phyloP scores from a whole-genome alignment of 371 early-diverging fungal species.

The Mucor irregularis region DNA sequence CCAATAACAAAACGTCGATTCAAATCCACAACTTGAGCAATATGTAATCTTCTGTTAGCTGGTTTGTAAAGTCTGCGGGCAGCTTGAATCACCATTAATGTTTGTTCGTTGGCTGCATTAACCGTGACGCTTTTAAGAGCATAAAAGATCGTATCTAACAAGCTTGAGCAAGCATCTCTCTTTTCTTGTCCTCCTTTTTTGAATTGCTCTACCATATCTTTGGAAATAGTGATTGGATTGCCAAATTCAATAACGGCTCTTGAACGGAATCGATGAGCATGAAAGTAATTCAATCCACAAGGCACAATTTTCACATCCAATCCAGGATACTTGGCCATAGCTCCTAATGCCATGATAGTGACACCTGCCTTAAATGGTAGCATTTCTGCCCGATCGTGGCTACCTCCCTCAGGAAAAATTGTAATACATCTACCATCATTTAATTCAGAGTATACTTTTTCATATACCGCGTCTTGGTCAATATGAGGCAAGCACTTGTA shows the following conservation, averaged over 20 bases:
- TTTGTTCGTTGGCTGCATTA: constrained; percentile 91
- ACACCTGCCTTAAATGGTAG: constrained; percentile 71
- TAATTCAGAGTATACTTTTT: constrained; percentile 78
- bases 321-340: constrained; percentile 87
- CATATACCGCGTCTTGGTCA: constrained; percentile 86
- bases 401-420: constrained; percentile 98
- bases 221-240: constrained; percentile 78
- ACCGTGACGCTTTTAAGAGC: constrained; percentile 87
- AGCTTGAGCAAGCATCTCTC: constrained; percentile 75
- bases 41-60: constrained; percentile 76
- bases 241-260: constrained; percentile 97
- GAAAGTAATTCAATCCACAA: constrained; percentile 92
- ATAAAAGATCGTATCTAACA: constrained; percentile 80
- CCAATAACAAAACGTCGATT: constrained; percentile 93
- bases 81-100: constrained; percentile 94
- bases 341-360: constrained; percentile 91
- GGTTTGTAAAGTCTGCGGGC: constrained; percentile 93
- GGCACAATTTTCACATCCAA: constrained; percentile 94
- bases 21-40: constrained; percentile 85
- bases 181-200: constrained; percentile 81
- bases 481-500: constrained; percentile 87
- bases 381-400: constrained; percentile 94
- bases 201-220: constrained; percentile 82
- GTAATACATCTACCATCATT: constrained; percentile 86
- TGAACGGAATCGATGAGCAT: constrained; percentile 94